Evolutionary conservation across 176 grass and related monocot genomes (phyloP), one percentile per base, ranked within the genome.

Genomic region (Hyparrhenia diplandra): DNA sequence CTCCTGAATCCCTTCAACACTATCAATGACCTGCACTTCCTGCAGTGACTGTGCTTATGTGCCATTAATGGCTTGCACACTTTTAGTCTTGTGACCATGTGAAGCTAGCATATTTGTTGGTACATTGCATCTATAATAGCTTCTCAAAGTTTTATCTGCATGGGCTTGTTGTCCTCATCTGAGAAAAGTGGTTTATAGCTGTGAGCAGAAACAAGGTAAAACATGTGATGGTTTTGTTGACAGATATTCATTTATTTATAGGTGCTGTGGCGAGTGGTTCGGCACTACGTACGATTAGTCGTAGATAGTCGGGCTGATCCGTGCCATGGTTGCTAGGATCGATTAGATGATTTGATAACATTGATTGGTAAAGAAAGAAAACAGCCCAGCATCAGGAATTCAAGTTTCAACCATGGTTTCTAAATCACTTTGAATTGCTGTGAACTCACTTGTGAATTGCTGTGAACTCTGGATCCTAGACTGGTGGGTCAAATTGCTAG

Each of bases 21-120:
- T 32, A 6, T 75, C 1, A 34, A n/a, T 54, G 67, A 39, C 28
- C 57, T 29, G 27, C 71, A 8, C 8, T 72, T 45, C 21, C 12
- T 81, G 29, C 18, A 70, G 13, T 76, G 41, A 63, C 52, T 54
- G 65, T 70, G 72, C 31, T 77, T 67, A 73, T 39, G 35, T 39
- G 16, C 69, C 10, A 4, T 52, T 12, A 36, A 35, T 64, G 27
- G 64, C 4, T 47, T 47, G 55, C 41, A 36, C n/a, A n/a, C n/a
- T n/a, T n/a, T n/a, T n/a, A n/a, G n/a, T n/a, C n/a, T n/a, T 73
- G 35, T 60, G 13, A 21, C 12, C 41, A 14, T 17, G 52, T 80
- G 78, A 46, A 71, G 20, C 8, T 34, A 72, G 29, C 67, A 24
- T 61, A 42, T 69, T 45, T 71, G 23, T 45, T 42, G 21, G 11